Evolutionary conservation across 768 basidiomycete genomes (phyloP).

Genomic region (Suillus hirtellus): DNA sequence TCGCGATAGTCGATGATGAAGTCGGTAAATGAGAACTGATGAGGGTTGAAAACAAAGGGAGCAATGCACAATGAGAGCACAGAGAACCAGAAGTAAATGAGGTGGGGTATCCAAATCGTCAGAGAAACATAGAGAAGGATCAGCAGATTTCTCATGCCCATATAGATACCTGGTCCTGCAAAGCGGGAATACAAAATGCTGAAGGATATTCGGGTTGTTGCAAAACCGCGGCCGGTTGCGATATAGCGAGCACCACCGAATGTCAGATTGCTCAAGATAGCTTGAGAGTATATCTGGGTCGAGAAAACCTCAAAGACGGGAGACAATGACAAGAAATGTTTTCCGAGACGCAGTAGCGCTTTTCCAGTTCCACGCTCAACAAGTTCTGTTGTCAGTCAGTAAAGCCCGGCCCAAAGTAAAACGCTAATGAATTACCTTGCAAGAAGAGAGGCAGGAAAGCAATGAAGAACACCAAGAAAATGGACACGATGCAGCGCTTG

Average conservation of each 20-base stretch:
- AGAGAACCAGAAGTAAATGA: constrained; percentile 99
- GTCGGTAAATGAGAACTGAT: constrained; percentile 96
- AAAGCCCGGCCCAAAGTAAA: constrained; percentile 12
- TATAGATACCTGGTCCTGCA: constrained; percentile 98
- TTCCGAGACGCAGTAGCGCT: constrained; percentile 89
- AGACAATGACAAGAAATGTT: constrained; percentile 96
- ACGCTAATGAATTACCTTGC: constrained; percentile 67
- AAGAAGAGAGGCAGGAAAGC: constrained; percentile 96
- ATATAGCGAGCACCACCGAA: constrained; percentile 99
- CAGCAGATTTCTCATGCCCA: constrained; percentile 93
- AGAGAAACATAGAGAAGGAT: constrained; percentile 89
- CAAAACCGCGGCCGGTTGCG: constrained; percentile 98
- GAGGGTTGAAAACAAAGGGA: constrained; percentile 99
- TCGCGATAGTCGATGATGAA: constrained; percentile 99
- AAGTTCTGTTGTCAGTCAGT: constrained; percentile 58
- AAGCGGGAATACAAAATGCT: constrained; percentile 97
- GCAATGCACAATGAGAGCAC: constrained; percentile 93
- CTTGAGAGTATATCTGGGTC: constrained; percentile 97
- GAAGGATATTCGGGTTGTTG: constrained; percentile 94
- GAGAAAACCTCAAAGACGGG: constrained; percentile 99
- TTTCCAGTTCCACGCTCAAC: constrained; percentile 96
- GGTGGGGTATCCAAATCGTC: constrained; percentile 89
- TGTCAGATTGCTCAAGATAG: constrained; percentile 93
- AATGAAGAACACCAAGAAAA: constrained; percentile 99
- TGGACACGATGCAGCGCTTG: constrained; percentile 92